Evolutionary conservation across 1,139 yeast genomes (phyloP), one percentile per base, ranked within the genome.

Genomic region (Arxiozyma heterogenica): DNA sequence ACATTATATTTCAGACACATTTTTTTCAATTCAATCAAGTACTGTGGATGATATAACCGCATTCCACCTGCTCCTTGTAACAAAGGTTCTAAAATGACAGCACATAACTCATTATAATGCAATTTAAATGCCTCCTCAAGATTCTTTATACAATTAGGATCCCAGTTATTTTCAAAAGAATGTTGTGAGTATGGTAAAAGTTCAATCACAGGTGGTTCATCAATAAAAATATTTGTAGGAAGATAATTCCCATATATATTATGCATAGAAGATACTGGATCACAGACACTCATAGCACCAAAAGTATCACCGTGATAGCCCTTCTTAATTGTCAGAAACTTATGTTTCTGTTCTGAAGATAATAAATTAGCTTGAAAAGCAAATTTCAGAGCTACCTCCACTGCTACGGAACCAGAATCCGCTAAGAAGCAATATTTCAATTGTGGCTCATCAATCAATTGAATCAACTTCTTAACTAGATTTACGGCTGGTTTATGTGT

Each of bases 321-420:
- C 41, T 58, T 57, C 12, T 55, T 56, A 9, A 67, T 61, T 5
- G 69, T 64, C 46, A 65, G 51, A 44, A 66, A 64, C 54, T 59
- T 61, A 6, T 17, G 59, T 21, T 51, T 60, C 41, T 52, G 39
- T 8, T 50, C 22, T 21, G 57, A 50, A n/a, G 57, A 61, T 9
- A 50, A 20, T 46, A 53, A 51, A 9, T 63, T 57, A 45, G 58
- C 58, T 44, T 63, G 83, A 56, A 77, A 72, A 49, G 75, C 73
- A 62, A 79, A 73, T 66, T 78, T 79, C 71, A 79, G 62, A 11
- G 81, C 79, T 60, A 76, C 75, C 62, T 79, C 83, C 59, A 78
- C 78, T 22, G 81, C 72, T 62, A 79, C 83, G n/a, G 82, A 77
- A 17, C 83, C 83, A 8, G 82, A 78, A 51, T 65, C 69, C 1